Conservation (phyloP, 148 eudicot species). For the Camellia japonica region DNA sequence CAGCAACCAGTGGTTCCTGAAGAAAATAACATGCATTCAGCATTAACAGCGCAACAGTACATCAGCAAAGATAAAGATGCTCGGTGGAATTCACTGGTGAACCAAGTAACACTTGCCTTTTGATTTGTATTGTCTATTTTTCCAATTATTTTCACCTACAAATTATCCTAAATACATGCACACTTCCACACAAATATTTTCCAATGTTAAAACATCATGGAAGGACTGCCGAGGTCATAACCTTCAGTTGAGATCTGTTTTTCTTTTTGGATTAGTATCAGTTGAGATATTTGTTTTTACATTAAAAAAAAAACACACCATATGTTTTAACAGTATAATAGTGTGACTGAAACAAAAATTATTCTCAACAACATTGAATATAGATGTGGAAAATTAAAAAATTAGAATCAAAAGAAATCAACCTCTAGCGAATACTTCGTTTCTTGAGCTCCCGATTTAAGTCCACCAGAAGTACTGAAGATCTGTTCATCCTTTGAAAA, state of each 20-base stretch:
- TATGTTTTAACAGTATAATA: neutral
- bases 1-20: slow-evolving; percentile 49
- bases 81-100: neutral
- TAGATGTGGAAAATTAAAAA: neutral
- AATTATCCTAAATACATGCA: neutral
- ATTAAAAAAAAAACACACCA: neutral
- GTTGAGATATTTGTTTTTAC: no score
- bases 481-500: slow-evolving; percentile 21
- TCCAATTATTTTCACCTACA: neutral
- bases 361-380: neutral
- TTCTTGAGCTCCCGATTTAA: slow-evolving; percentile 17
- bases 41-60: slow-evolving; percentile 4
- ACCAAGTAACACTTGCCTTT: neutral
- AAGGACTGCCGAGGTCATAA: no score
- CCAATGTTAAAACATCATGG: no score
- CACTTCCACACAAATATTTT: no score
- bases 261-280: no score
- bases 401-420: slow-evolving; percentile 5
- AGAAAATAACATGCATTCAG: neutral
- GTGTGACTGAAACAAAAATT: neutral
- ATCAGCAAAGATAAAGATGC: slow-evolving; percentile 9
- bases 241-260: neutral
- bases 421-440: slow-evolving; percentile 22
- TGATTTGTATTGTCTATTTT: neutral
- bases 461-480: slow-evolving; percentile 22